phyloP scores from a whole-genome alignment of 148 eudicot genomes.

The Vaccinium myrtillus region DNA sequence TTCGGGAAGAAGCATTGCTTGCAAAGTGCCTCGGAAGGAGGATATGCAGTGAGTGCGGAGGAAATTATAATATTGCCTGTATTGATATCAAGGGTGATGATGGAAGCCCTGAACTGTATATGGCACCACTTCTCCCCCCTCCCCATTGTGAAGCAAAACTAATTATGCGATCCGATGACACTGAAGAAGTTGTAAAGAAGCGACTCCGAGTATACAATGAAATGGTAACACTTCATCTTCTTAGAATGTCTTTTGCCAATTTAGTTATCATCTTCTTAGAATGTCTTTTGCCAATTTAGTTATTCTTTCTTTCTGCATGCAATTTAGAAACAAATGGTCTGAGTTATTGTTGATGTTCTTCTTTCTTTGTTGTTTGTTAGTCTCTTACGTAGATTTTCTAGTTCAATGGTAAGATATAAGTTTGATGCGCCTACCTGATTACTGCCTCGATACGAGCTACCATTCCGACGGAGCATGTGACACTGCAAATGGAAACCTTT shows the following conservation, averaged over 20 bases:
- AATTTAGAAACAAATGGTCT: neutral
- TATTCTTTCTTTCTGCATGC: neutral
- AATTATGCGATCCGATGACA: constrained; percentile 79
- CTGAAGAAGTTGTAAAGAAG: constrained; percentile 75
- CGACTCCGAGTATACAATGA: constrained; percentile 79
- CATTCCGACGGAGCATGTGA: neutral
- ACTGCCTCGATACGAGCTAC: neutral
- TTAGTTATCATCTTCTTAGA: neutral
- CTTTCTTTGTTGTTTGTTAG: neutral
- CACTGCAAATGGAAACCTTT: neutral
- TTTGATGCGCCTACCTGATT: neutral
- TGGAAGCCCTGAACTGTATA: constrained; percentile 63
- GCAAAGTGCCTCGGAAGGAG: constrained; percentile 96
- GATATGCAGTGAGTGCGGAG: constrained; percentile 89
- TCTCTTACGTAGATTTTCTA: neutral
- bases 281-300: neutral
- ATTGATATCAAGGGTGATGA: constrained; percentile 72
- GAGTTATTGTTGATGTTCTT: neutral
- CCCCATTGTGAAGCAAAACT: constrained; percentile 72
- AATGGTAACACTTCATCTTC: constrained; percentile 43
- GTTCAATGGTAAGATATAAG: neutral
- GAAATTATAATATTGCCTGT: constrained; percentile 82
- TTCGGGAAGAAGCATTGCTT: constrained; percentile 77
- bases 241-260: neutral
- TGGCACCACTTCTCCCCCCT: constrained; percentile 96